A percentile compares a stretch with the other conserved stretches of the same genome.
These are phyloP conservation scores for Trichoderma sp. DNA, from an alignment of 2,329 filamentous ascomycete genomes.

Conservation along the genomic window DNA sequence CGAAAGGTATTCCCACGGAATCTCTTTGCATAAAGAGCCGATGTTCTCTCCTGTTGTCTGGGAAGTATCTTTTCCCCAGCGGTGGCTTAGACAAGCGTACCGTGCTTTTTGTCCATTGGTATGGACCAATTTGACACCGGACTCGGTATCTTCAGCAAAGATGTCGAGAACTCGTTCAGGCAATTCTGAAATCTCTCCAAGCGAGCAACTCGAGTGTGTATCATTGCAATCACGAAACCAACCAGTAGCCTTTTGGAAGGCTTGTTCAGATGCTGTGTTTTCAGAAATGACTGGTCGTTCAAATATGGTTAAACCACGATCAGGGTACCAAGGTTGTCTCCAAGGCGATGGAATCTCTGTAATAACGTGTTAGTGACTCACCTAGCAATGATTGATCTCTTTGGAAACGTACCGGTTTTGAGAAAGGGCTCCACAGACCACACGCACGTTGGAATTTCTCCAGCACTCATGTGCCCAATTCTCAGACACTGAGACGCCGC, in stretches of 20 bases:
- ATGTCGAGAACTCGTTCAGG: constrained; percentile 24
- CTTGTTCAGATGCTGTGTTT: constrained; percentile 16
- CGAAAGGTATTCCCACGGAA: constrained; percentile 27
- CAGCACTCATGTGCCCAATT: constrained; percentile 15
- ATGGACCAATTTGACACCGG: constrained; percentile 12
- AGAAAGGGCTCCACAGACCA: constrained; percentile 22
- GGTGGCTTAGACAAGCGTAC: constrained; percentile 25
- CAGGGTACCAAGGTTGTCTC: constrained; percentile 26
- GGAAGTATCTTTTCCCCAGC: constrained; percentile 17
- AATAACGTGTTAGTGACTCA: not conserved
- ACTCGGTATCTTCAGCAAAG: not conserved
- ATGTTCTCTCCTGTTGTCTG: not conserved
- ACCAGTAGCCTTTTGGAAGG: constrained; percentile 10
- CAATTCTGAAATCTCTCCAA: not conserved
- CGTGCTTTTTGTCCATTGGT: constrained; percentile 15
- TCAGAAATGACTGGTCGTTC: constrained; percentile 7
- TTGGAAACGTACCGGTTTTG: not conserved
- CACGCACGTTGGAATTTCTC: not conserved
- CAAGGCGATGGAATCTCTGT: constrained; percentile 19
- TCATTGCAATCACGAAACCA: constrained; percentile 24
- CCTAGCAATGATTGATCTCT: fast-evolving
- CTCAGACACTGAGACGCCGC: constrained; percentile 11
- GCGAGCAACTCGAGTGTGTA: not conserved
- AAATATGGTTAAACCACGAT: constrained; percentile 13
- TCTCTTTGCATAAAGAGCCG: not conserved